Evolutionary conservation across 768 basidiomycete genomes (phyloP).

Genomic region (Lactifluus volemus): DNA sequence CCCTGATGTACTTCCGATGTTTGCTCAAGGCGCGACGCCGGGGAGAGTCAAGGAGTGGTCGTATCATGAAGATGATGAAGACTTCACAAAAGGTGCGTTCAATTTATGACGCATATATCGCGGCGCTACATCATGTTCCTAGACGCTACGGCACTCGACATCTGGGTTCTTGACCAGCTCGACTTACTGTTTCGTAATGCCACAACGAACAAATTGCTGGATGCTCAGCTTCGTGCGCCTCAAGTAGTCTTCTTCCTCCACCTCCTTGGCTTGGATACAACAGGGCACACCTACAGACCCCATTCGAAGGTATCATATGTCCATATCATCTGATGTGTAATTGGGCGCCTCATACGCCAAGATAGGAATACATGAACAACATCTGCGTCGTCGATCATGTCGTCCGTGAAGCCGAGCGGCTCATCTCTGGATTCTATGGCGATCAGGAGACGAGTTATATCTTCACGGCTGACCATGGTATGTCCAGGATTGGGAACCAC

Average conservation of each 20-base stretch:
- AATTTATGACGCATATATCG: slow-evolving; percentile 26
- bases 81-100: no score
- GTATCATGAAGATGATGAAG: no score
- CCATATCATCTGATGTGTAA: no score
- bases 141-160: no score
- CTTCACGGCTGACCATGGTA: slow-evolving; percentile 87
- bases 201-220: slow-evolving; percentile 41
- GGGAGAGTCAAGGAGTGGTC: no score
- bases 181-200: slow-evolving; percentile 42
- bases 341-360: not conserved
- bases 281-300: slow-evolving; percentile 79
- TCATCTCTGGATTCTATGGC: slow-evolving; percentile 54
- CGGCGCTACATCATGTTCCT: no score
- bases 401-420: slow-evolving; percentile 53
- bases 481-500: slow-evolving; percentile 83
- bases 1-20: slow-evolving; percentile 38
- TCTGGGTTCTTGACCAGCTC: not conserved
- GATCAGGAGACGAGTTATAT: slow-evolving; percentile 66
- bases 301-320: slow-evolving; percentile 25
- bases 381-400: slow-evolving; percentile 72
- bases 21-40: slow-evolving; percentile 35
- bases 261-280: slow-evolving; percentile 77
- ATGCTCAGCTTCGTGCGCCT: slow-evolving; percentile 43
- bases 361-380: slow-evolving; percentile 78
- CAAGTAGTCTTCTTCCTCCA: slow-evolving; percentile 78